Base-by-base conservation (phyloP, 345 rosid genomes). In the Carallia brachiata region DNA sequence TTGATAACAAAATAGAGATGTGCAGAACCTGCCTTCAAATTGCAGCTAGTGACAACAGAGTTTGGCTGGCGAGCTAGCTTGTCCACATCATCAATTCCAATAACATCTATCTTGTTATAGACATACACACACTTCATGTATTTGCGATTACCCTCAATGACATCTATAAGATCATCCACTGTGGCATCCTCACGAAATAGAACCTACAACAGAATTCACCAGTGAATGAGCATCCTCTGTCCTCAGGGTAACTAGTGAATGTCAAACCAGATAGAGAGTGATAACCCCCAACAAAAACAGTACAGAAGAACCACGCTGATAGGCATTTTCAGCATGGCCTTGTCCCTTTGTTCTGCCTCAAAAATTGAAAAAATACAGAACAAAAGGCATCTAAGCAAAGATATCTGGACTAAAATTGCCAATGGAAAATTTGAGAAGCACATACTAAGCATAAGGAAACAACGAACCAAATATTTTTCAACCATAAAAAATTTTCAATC, bases 131-230 rank as follows among this genome's bases (percentile, higher is more conserved):
- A 96, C 78, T 92, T 92, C 77, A 92, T 92, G 81, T 96, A 92
- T 76, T 90, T 96, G 53, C 98, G 91, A 74, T 96, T 96, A 78
- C 98, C 99, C 80, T 96, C 99, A 53, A 92, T 92, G 72, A 96
- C 98, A 79, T 96, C 98, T 36, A 96, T 96, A 55, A 96, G 86
- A 80, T 96, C 99, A 88, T 96, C 99, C 75, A 90, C 97, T 36
- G 97, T 92, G 62, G 99, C 98, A 81, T 96, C 90, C 89, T 96
- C 99, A 48, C 97, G 96, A 73, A 96, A 96, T 62, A 96, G 91
- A 32, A 92, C 70, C 99, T 96, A 76, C 67, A 85, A 80, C 44
- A 60, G 58, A 58, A 61, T 70, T 40, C 71, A 64, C 39, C 64
- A 62, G 66, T 54, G 64, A 61, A 68, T 52, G 34, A 77, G 50